A percentile compares a stretch with the other conserved stretches of the same genome.
phyloP scores from a whole-genome alignment of 1,139 yeast species.

The Nadsonia starkeyi-henricii region DNA sequence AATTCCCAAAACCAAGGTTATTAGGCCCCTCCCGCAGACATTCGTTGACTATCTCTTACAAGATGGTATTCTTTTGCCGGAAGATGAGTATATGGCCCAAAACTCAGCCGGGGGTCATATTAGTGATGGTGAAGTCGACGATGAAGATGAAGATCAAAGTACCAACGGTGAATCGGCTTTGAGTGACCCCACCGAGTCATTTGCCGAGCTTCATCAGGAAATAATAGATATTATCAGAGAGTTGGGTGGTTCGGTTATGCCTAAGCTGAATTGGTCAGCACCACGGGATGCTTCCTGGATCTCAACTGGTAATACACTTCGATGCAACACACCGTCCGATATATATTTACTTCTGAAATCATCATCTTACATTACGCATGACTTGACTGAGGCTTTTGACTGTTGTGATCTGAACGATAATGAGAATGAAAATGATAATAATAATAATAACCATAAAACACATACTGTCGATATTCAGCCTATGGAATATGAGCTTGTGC shows the following conservation, averaged over 20 bases:
- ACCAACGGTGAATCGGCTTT: slow-evolving; percentile 25
- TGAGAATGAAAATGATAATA: slow-evolving; percentile 11
- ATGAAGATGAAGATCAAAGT: slow-evolving; percentile 56
- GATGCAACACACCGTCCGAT: slow-evolving; percentile 58
- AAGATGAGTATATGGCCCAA: slow-evolving; percentile 17
- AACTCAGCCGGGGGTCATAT: slow-evolving; percentile 19
- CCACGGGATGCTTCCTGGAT: slow-evolving; percentile 96
- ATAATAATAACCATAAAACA: slow-evolving; percentile 7
- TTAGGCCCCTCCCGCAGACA: slow-evolving; percentile 49
- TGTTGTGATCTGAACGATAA: slow-evolving; percentile 16
- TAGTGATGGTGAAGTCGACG: slow-evolving; percentile 41
- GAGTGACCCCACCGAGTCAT: slow-evolving; percentile 28
- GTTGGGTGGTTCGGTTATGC: slow-evolving; percentile 51
- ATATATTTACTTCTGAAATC: slow-evolving; percentile 68
- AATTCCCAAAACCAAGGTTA: slow-evolving; percentile 38
- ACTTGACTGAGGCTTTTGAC: slow-evolving; percentile 59
- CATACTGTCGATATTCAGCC: slow-evolving; percentile 13
- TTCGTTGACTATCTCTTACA: slow-evolving; percentile 58
- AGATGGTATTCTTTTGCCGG: slow-evolving; percentile 66
- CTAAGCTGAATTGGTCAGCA: slow-evolving; percentile 92
- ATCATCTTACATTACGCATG: slow-evolving; percentile 79
- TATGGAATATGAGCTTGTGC: slow-evolving; percentile 42
- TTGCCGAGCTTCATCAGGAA: slow-evolving; percentile 43
- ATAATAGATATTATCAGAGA: slow-evolving; percentile 31
- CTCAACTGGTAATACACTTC: slow-evolving; percentile 57